A percentile compares a stretch with the other conserved stretches of the same genome.
Conservation (phyloP, 108 stramenopile species). For the Discostella stelligeroides region DNA sequence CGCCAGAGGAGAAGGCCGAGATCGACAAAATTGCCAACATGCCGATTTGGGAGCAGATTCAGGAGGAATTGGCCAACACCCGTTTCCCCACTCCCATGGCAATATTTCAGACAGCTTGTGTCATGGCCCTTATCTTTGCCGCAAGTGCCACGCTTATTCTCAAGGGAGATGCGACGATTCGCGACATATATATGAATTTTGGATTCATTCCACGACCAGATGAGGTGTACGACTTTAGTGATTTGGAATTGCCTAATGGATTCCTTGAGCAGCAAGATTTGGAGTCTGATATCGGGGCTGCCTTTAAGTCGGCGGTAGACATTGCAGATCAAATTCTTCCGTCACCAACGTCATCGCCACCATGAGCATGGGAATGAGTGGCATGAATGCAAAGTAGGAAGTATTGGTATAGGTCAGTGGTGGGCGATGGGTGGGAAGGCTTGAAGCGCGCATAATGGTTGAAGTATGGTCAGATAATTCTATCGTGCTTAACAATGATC, state of each 20-base stretch:
- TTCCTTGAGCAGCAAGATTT: constrained; percentile 44
- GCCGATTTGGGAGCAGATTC: constrained; percentile 58
- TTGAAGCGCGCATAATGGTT: too few species aligned
- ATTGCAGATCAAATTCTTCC: constrained; percentile 40
- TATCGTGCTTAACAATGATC: too few species aligned
- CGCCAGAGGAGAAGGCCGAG: constrained; percentile 77
- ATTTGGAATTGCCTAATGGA: constrained; percentile 51
- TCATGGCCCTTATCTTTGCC: constrained; percentile 60
- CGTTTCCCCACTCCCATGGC: constrained; percentile 59
- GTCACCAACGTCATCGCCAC: constrained; percentile 19
- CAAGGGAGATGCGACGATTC: constrained; percentile 60
- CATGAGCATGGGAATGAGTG: not conserved
- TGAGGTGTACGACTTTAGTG: constrained; percentile 56
- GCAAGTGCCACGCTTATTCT: constrained; percentile 66
- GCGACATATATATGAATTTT: constrained; percentile 52
- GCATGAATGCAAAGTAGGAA: too few species aligned
- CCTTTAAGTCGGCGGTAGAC: constrained; percentile 23
- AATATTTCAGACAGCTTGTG: constrained; percentile 57
- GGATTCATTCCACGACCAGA: constrained; percentile 72
- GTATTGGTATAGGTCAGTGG: too few species aligned
- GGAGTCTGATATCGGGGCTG: constrained; percentile 21
- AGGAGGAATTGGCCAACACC: constrained; percentile 54
- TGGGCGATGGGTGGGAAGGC: too few species aligned
- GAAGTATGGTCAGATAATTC: too few species aligned
- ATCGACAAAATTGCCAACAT: constrained; percentile 69